Evolutionary conservation across 176 grass and related monocot species (phyloP), one percentile per base, ranked within the genome.

Genomic region (Avena eriantha): DNA sequence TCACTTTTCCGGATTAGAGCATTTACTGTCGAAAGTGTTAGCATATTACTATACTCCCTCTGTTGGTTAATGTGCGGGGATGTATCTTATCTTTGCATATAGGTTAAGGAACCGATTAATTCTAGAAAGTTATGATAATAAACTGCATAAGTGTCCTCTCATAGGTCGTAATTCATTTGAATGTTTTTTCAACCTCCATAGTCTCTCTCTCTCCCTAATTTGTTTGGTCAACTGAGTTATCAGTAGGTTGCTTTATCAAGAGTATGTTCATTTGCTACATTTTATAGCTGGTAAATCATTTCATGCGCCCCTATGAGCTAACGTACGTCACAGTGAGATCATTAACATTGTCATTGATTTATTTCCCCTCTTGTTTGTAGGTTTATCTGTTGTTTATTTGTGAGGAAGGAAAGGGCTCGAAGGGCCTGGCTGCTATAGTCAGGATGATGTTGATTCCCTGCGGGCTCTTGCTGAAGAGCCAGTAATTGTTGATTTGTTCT

Each of bases 391-490:
- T 8, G 86, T 86, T 33, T 98, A 98, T 83, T 84, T 98, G 82
- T 98, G 90, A 1, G 96, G 96, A 8, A 93, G 12, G 66, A 83
- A 50, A 24, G 77, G 90, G 12, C 70, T 46, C 49, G 90, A 84
- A 82, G 81, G 66, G 6, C 87, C 70, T 77, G 90, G 85, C 24
- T 90, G 83, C 65, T 98, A 98, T 82, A 98, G 79, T 33, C 86
- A 87, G 67, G 93, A 96, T 82, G 96, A 96, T 39, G 90, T 98
- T 0, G 96, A 95, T 89, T 93, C 96, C 53, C 85, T 98, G 79
- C 84, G 90, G 12, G 92, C 96, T 78, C 88, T 94, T 43, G 90
- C 93, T 0, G 96, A 98, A 29, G 92, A 98, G 46, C 84, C 86
- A 6, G 88, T 82, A n/a, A 87, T 95, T 8, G 84, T 94, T 15